Evolutionary conservation across 306 rosid genomes (phyloP).

Genomic region (Fragaria ananassa): DNA sequence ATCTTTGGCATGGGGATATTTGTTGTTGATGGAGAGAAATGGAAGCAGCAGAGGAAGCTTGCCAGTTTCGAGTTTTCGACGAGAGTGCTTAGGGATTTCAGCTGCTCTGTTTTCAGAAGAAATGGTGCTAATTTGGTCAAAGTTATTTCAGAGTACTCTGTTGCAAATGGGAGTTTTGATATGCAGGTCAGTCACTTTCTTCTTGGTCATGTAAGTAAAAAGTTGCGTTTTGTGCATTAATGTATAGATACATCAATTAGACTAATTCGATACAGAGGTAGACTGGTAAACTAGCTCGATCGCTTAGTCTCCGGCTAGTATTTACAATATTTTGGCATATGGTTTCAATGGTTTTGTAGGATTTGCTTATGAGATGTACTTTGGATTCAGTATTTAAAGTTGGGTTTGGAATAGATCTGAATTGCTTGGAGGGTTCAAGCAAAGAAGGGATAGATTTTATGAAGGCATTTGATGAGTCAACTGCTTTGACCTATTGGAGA

Average conservation of each 20-base stretch:
- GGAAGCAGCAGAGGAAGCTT: slow-evolving; percentile 76
- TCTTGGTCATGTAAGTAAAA: not conserved
- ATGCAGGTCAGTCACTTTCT: slow-evolving; percentile 47
- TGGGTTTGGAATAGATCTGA: slow-evolving; percentile 74
- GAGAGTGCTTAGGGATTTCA: slow-evolving; percentile 64
- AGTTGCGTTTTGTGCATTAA: not conserved
- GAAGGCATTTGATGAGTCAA: slow-evolving; percentile 68
- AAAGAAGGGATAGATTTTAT: slow-evolving; percentile 48
- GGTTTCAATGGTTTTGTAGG: slow-evolving; percentile 32
- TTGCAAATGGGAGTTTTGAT: slow-evolving; percentile 43
- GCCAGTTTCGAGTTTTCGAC: slow-evolving; percentile 69
- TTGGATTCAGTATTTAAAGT: slow-evolving; percentile 80
- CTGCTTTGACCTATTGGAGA: slow-evolving; percentile 53
- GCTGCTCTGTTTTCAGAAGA: slow-evolving; percentile 48
- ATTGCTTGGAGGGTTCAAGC: slow-evolving; percentile 61
- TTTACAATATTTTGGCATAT: not conserved
- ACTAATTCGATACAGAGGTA: not conserved
- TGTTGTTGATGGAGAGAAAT: slow-evolving; percentile 57
- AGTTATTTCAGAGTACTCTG: slow-evolving; percentile 32
- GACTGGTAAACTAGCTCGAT: too few relatives aligned
- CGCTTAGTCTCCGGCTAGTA: not conserved
- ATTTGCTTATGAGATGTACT: slow-evolving; percentile 60
- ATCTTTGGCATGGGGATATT: slow-evolving; percentile 71
- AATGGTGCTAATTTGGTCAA: slow-evolving; percentile 53
- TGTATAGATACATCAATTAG: not conserved